Percentiles rank a stretch among this genome's conserved stretches.
phyloP scores from a whole-genome alignment of 306 rosid species.

The Cucumis melo region DNA sequence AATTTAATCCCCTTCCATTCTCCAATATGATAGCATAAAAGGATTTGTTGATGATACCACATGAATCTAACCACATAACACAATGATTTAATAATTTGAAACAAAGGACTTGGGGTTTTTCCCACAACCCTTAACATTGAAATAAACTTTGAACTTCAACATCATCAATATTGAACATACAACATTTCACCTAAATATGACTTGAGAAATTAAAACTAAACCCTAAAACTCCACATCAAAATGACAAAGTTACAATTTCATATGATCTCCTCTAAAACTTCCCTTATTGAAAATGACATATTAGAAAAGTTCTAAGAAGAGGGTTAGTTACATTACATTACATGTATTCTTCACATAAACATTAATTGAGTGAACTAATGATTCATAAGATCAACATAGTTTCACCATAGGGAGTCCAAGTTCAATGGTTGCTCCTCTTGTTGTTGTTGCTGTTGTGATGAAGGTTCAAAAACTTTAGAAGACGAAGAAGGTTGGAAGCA shows the following conservation, averaged over 20 bases:
- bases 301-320: not conserved
- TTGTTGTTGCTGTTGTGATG: slow-evolving; percentile 17
- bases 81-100: not conserved
- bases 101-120: not conserved
- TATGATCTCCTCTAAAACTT: not conserved
- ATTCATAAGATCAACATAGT: not conserved
- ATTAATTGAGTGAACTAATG: too few relatives aligned
- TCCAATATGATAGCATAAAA: not conserved
- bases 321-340: not conserved
- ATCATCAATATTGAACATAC: not conserved
- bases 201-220: not conserved
- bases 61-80: not conserved
- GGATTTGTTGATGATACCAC: not conserved
- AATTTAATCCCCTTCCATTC: not conserved
- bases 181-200: not conserved
- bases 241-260: not conserved
- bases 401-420: slow-evolving; percentile 90
- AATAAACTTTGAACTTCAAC: not conserved
- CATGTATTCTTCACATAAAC: not conserved
- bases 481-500: slow-evolving; percentile 42
- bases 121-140: not conserved
- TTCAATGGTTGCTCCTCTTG: slow-evolving; percentile 75
- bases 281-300: not conserved
- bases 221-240: not conserved
- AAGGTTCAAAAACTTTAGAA: slow-evolving; percentile 25